Evolutionary conservation across 2,329 filamentous ascomycete genomes (phyloP), one percentile per base, ranked within the genome.

Genomic region (Sarocladium strictum): DNA sequence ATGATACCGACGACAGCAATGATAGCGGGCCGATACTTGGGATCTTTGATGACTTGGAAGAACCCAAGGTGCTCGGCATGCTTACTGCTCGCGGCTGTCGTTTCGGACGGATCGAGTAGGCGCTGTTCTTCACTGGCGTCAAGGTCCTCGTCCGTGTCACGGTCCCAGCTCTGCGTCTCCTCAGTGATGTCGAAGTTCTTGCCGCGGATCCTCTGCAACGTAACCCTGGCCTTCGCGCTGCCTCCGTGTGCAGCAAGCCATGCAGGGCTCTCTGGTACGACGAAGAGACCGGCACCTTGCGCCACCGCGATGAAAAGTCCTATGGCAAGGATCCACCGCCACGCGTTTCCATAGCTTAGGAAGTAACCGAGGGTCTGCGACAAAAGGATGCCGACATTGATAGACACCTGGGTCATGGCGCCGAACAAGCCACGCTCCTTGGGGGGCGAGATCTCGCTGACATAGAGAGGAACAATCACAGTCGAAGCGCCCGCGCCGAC

Each of bases 391-490:
- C 94, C 94, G 23, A 92, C 75, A 64, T 97, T 97, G 75, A 92
- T 92, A 70, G 91, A 92, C 64, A 97, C 85, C 67, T 99, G 93
- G 0, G 94, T 97, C 70, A 95, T 87, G 54, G 82, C 78, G 12
- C 84, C 84, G 65, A 96, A 97, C 58, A 96, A 83, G 4, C 91
- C 92, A 54, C 85, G 83, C 60, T 86, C 81, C 15, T 77, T 73
- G 0, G 83, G 83, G 3, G 93, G 94, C 0, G 92, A 86, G 24
- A 97, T 81, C 70, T 99, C 94, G 45, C 90, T 92, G 61, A 99
- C 90, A 74, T 96, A 99, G 19, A 99, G 82, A 0, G 94, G 94
- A 2, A 95, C 91, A 33, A 97, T 89, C 19, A 99, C 94, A 2
- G 94, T 93, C 1, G 91, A 84, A 2, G 91, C 90, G 21, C 94